Conservation (phyloP, 257 asterid species). For the Solanum habrochaites region DNA sequence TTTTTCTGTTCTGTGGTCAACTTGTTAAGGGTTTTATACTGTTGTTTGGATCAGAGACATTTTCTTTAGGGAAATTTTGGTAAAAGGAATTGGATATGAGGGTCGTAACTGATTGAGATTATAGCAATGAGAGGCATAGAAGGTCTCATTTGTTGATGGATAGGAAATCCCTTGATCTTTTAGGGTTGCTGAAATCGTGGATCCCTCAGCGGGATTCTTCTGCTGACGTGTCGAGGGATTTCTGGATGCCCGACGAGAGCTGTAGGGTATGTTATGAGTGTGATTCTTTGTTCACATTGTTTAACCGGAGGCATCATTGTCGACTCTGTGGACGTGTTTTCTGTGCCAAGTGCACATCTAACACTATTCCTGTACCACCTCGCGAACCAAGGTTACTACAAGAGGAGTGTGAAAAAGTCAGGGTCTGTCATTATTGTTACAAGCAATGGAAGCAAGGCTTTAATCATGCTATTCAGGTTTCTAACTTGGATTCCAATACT, state of each 20-base stretch:
- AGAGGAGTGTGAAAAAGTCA: constrained; percentile 64
- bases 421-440: constrained; percentile 80
- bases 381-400: constrained; percentile 14
- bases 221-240: constrained; percentile 73
- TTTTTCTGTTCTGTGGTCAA: background rate
- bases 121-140: constrained; percentile 50
- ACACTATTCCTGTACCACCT: constrained; percentile 48
- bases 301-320: constrained; percentile 95
- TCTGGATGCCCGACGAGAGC: constrained; percentile 98
- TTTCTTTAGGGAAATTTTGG: background rate
- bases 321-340: constrained; percentile 83
- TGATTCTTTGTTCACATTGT: constrained; percentile 71
- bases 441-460: constrained; percentile 60
- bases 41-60: constrained; percentile 1
- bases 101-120: constrained; percentile 43
- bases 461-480: constrained; percentile 38
- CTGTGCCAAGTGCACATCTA: constrained; percentile 81
- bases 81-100: constrained; percentile 17
- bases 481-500: constrained; percentile 36
- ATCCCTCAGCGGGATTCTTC: constrained; percentile 67
- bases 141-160: constrained; percentile 46
- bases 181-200: constrained; percentile 66
- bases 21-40: background rate
- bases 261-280: constrained; percentile 97
- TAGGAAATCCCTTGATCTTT: constrained; percentile 46